Percentiles rank a stretch among this genome's conserved stretches.
Evolutionary conservation across 1,139 yeast genomes (phyloP).

Genomic region (Scheffersomyces parashehatae): DNA sequence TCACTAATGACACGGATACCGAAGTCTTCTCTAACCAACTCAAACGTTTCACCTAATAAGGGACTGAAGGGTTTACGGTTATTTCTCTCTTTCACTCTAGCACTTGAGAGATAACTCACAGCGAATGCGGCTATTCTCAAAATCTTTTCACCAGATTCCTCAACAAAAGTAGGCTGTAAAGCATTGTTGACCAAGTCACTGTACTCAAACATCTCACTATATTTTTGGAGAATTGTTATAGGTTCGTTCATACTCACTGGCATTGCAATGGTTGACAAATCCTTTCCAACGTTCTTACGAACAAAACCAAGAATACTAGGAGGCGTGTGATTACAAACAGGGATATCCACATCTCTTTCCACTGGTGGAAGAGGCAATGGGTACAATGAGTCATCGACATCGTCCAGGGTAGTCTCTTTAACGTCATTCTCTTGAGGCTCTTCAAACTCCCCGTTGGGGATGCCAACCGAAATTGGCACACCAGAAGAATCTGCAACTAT

Average conservation of each 20-base stretch:
- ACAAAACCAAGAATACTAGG: constrained; percentile 80
- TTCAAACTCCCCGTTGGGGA: neutral
- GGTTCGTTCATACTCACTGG: constrained; percentile 97
- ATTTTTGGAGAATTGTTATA: constrained; percentile 72
- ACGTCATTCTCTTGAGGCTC: neutral
- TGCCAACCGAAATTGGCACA: no score
- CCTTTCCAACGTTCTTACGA: constrained; percentile 91
- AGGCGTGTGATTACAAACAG: constrained; percentile 63
- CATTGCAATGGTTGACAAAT: constrained; percentile 82
- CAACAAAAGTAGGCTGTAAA: constrained; percentile 36
- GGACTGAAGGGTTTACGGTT: constrained; percentile 92
- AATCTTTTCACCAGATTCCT: constrained; percentile 56
- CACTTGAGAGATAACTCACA: constrained; percentile 66
- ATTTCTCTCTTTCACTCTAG: constrained; percentile 73
- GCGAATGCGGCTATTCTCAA: constrained; percentile 82
- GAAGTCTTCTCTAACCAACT: constrained; percentile 74
- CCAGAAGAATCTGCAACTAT: no score
- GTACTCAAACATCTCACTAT: constrained; percentile 80
- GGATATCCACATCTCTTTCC: constrained; percentile 61
- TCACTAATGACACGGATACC: constrained; percentile 73
- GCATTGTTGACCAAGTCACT: constrained; percentile 67
- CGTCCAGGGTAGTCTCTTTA: constrained; percentile 3
- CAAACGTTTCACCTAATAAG: constrained; percentile 82
- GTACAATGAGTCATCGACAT: constrained; percentile 44
- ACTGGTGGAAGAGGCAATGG: constrained; percentile 64